Percentiles rank a stretch among this genome's conserved stretches.
Conservation (phyloP, 1,284 basidiomycete genomes). For the Rhizopogon parksii region DNA sequence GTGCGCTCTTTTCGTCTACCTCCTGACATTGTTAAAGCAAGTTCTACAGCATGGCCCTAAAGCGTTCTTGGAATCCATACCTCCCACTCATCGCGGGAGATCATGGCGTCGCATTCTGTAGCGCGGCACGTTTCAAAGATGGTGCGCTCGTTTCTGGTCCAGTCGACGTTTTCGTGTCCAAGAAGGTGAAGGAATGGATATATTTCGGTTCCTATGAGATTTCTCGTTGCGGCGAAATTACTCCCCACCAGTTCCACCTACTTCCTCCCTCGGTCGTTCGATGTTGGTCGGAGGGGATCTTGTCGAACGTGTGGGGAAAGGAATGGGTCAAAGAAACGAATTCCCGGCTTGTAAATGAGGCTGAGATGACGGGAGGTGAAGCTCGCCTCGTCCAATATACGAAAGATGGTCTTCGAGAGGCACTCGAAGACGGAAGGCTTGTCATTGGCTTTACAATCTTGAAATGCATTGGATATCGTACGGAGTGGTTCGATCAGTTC, state of each 20-base stretch:
- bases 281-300: slow-evolving; percentile 2
- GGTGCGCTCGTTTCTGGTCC: background rate
- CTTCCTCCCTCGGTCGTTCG: background rate
- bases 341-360: background rate
- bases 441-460: slow-evolving; percentile 8
- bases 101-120: slow-evolving; percentile 7
- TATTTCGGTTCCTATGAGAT: slow-evolving; percentile 4
- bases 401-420: slow-evolving; percentile 2
- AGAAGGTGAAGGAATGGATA: slow-evolving; percentile 3
- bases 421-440: slow-evolving; percentile 6
- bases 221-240: slow-evolving; percentile 1
- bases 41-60: slow-evolving; percentile 1
- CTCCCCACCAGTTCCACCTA: slow-evolving; percentile 3
- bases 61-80: slow-evolving; percentile 7
- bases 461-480: slow-evolving; percentile 9
- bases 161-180: background rate
- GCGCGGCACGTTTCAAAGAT: background rate
- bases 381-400: background rate
- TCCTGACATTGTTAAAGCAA: background rate
- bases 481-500: slow-evolving; percentile 7
- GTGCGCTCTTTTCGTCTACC: background rate
- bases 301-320: slow-evolving; percentile 1
- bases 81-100: slow-evolving; percentile 6
- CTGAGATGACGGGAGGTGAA: background rate
- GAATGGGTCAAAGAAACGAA: slow-evolving; percentile 2